Evolutionary conservation across 257 asterid species (phyloP).

Genomic region (Datura wrightii): DNA sequence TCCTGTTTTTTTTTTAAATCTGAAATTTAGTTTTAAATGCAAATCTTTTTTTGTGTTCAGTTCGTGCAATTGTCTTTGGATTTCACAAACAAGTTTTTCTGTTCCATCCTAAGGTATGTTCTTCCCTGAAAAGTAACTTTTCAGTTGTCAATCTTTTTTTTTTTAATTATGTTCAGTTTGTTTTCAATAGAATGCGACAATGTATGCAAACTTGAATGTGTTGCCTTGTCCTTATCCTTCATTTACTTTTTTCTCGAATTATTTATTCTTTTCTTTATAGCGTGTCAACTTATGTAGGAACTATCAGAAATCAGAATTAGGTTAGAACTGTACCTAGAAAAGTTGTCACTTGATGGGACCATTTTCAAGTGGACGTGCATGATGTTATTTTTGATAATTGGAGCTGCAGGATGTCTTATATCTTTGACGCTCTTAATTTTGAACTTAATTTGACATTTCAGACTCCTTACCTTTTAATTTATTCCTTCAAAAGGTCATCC

Average conservation of each 20-base stretch:
- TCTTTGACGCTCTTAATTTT: neutral
- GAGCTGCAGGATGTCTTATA: neutral
- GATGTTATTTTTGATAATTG: neutral
- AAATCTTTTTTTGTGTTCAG: constrained; percentile 54
- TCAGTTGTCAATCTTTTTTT: neutral
- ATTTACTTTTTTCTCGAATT: neutral
- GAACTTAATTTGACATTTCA: neutral
- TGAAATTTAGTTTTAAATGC: constrained; percentile 22
- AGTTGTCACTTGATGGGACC: constrained; percentile 12
- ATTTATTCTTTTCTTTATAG: neutral
- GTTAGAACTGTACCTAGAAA: neutral
- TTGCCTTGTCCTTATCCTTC: constrained; percentile 1
- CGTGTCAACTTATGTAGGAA: constrained; percentile 7
- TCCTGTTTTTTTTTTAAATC: neutral
- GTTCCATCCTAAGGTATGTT: constrained; percentile 80
- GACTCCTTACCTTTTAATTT: constrained; percentile 21
- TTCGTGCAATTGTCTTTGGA: constrained; percentile 85
- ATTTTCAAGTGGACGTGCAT: neutral
- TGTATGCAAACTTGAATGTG: neutral
- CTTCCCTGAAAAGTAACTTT: neutral
- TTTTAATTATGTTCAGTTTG: neutral
- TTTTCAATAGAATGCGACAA: neutral
- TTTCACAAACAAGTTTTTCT: constrained; percentile 76
- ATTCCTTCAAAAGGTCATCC: constrained; percentile 7
- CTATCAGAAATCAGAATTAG: neutral